Conservation (phyloP, 768 basidiomycete genomes). For the Mycena galericulata region DNA sequence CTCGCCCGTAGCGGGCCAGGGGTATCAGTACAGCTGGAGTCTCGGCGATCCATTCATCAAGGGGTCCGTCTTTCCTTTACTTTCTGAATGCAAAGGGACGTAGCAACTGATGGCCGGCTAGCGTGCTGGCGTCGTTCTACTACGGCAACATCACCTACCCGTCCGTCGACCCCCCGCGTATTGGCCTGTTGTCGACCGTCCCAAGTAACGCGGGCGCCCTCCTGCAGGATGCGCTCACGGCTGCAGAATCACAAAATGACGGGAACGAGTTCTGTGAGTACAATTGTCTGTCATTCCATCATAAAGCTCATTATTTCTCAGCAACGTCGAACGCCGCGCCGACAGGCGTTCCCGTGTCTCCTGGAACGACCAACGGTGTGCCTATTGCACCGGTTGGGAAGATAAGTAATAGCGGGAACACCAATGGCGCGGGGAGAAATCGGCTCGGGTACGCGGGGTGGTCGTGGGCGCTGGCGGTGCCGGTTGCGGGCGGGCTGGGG, state of each 20-base stretch:
- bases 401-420: not conserved
- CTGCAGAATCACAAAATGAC: slow-evolving; percentile 47
- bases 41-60: slow-evolving; percentile 83
- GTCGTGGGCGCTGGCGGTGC: not conserved
- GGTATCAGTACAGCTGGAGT: slow-evolving; percentile 82
- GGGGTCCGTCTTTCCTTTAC: slow-evolving; percentile 69
- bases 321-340: slow-evolving; percentile 58
- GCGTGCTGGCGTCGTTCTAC: slow-evolving; percentile 75
- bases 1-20: slow-evolving; percentile 62
- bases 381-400: slow-evolving; percentile 31
- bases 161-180: slow-evolving; percentile 72
- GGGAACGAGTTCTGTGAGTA: slow-evolving; percentile 51
- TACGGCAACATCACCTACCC: slow-evolving; percentile 73
- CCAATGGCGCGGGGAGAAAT: not conserved
- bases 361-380: slow-evolving; percentile 39
- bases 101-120: slow-evolving; percentile 37
- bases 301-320: slow-evolving; percentile 28
- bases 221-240: slow-evolving; percentile 49
- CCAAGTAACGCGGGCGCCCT: slow-evolving; percentile 59
- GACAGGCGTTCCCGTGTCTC: slow-evolving; percentile 42
- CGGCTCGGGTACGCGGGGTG: not conserved
- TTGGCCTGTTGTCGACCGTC: slow-evolving; percentile 81
- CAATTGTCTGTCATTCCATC: not conserved
- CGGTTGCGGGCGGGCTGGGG: not conserved
- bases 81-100: not conserved